Evolutionary conservation across 768 basidiomycete genomes (phyloP), one percentile per base, ranked within the genome.

Genomic region (Naganishia vaughanmartiniae): DNA sequence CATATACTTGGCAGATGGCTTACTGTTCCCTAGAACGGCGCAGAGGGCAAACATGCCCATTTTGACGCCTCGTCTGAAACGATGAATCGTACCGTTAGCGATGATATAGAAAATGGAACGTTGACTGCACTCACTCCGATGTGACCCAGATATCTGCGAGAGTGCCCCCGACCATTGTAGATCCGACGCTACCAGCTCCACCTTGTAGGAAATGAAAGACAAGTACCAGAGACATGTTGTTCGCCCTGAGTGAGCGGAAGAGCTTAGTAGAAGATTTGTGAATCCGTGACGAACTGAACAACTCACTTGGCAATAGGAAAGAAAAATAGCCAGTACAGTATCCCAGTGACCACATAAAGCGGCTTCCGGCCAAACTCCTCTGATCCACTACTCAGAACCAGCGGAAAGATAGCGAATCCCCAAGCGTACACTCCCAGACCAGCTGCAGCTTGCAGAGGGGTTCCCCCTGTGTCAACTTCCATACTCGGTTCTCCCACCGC

Each of bases 21-120:
- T 15, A 63, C 60, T 63, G 0, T 85, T 87, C 0, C 87, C 87
- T 1, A 84, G 85, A 12, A 92, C 60, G 7, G 60, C 60, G 30
- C 60, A 63, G 1, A 63, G 28, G 26, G 60, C 60, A 26, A 63
- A 63, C 39, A 63, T 42, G 15, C 56, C 68, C 68, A 69, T 69
- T 51, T 69, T 69, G 7, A 42, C 68, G 10, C 68, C 68, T 57
- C 73, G 75, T 12, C 48, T 51, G 48, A 42, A 42, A n/a, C 34
- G 42, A 2, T 15, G 2, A 15, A 42, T 9, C 42, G 10, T 15
- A 15, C 14, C n/a, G 7, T 51, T n/a, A 26, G 48, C 48, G n/a
- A 51, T n/a, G 12, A 51, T 51, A 15, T 42, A 51, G 48, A 51
- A n/a, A 51, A 15, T n/a, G 4, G 6, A n/a, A 51, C 12, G 12